A percentile compares a stretch with the other conserved stretches of the same genome.
These are phyloP conservation scores for Umbelopsis isabellina DNA, from an alignment of 192 early-diverging fungal genomes.

Conservation along the genomic window DNA sequence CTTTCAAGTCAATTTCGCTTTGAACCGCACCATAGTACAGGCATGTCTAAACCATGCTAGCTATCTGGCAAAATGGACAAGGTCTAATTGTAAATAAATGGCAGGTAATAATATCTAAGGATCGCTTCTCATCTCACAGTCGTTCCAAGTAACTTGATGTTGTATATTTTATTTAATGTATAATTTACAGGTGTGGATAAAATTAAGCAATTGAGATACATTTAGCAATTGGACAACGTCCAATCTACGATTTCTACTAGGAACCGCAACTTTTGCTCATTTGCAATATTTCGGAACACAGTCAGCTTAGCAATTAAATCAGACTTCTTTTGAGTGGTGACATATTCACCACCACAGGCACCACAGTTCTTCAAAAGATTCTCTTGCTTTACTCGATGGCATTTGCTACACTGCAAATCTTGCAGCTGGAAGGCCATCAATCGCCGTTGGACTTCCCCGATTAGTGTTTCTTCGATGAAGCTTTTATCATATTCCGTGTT, in stretches of 20 bases:
- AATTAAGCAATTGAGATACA: neutral
- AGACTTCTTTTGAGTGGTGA: constrained; percentile 45
- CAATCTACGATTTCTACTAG: constrained; percentile 62
- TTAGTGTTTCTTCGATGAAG: constrained; percentile 82
- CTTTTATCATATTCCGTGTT: constrained; percentile 76
- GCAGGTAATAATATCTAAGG: too few species aligned
- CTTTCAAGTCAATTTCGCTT: too few species aligned
- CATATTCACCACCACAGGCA: constrained; percentile 69
- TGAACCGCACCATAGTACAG: too few species aligned
- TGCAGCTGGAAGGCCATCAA: constrained; percentile 86
- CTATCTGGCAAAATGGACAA: too few species aligned
- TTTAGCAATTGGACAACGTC: constrained; percentile 35
- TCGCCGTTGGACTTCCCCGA: constrained; percentile 69
- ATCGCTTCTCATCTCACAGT: too few species aligned
- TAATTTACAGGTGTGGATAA: too few species aligned
- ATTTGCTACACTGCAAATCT: constrained; percentile 83
- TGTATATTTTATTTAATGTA: too few species aligned
- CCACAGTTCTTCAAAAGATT: constrained; percentile 76
- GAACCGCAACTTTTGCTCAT: constrained; percentile 58
- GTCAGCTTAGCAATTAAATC: constrained; percentile 60
- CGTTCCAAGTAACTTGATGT: too few species aligned
- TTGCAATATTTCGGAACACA: constrained; percentile 67
- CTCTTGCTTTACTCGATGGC: constrained; percentile 78
- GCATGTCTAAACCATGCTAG: too few species aligned
- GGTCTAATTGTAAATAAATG: too few species aligned